These are phyloP conservation scores for Pholiota conissans DNA, from an alignment of 768 basidiomycete genomes.

Conservation along the genomic window DNA sequence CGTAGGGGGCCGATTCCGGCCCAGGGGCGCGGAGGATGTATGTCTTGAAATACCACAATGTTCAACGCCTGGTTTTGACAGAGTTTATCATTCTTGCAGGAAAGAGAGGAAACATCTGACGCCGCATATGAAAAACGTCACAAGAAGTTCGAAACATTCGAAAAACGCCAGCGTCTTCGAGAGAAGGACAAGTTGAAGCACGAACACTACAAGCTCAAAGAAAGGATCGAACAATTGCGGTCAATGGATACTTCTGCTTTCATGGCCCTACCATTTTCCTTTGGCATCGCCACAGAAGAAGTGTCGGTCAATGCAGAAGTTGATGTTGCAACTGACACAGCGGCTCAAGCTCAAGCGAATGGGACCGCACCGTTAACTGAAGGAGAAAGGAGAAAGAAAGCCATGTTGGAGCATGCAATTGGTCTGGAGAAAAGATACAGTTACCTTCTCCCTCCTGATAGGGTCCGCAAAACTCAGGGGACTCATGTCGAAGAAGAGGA, in stretches of 20 bases:
- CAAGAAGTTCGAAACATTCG: conserved; percentile 82
- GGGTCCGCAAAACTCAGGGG: conserved; percentile 38
- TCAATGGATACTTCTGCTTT: conserved; percentile 74
- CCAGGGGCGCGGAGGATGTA: conserved; percentile 70
- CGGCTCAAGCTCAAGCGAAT: conserved; percentile 28
- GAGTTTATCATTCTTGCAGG: conserved; percentile 31
- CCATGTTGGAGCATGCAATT: conserved; percentile 72
- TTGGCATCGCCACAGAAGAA: conserved; percentile 30
- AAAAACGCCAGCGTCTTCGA: conserved; percentile 80
- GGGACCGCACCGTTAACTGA: conserved; percentile 45
- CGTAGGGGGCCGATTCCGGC: conserved; percentile 71
- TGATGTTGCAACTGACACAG: not conserved
- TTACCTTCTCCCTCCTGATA: conserved; percentile 70
- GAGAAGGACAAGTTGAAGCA: conserved; percentile 93
- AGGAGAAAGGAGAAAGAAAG: conserved; percentile 71
- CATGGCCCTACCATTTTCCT: conserved; percentile 55
- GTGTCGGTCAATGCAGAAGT: conserved; percentile 22
- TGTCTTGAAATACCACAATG: conserved; percentile 27
- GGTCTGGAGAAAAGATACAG: conserved; percentile 72
- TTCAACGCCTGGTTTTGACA: conserved; percentile 12
- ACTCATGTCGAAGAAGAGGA: conserved; percentile 19
- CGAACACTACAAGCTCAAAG: conserved; percentile 89
- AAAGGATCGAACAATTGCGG: conserved; percentile 81
- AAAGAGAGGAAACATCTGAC: conserved; percentile 73
- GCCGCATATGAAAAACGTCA: conserved; percentile 80